Evolutionary conservation across 2,329 filamentous ascomycete species (phyloP), one percentile per base, ranked within the genome.

Genomic region (Venturia carpophila): DNA sequence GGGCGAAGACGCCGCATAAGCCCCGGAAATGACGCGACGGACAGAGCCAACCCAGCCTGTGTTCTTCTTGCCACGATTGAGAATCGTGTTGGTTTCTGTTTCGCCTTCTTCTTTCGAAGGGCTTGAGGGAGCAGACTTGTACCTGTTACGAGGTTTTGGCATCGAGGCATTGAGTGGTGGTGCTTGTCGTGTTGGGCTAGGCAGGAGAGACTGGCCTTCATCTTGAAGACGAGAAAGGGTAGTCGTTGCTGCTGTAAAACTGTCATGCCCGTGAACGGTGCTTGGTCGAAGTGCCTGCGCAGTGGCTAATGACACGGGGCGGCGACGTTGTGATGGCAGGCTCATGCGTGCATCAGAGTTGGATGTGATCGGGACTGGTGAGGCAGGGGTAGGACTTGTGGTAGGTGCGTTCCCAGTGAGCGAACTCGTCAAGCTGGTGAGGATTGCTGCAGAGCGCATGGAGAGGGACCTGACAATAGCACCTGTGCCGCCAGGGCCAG

Each of bases 21-120:
- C 64, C 2, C 55, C 64, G 17, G 64, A 73, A 5, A 81, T 81
- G 13, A 87, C 87, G 45, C 87, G 82, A 21, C 84, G 81, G 24
- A 92, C 74, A 60, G 85, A 89, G 27, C 88, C 88, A 13, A 92
- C 77, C 86, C 87, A 90, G 30, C 82, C 83, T 76, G 76, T 24
- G 6, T 24, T 41, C 27, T 58, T 55, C 63, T 42, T 64, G 68
- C 68, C 74, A 73, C 75, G 67, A 13, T 58, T 58, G 19, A 58
- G 52, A 37, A 19, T 19, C 15, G 52, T 58, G 30, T 58, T 58
- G 1, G 37, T 58, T 24, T 58, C 30, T 30, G 52, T 58, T 15
- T 37, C 27, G 30, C 30, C 37, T 37, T 58, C 52, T 7, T 58
- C 27, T 4, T 37, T 34, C n/a, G 52, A 79, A 78, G 41, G 75